Evolutionary conservation across 805 yeast genomes (phyloP).

Genomic region (Wickerhamomyces bisporus): DNA sequence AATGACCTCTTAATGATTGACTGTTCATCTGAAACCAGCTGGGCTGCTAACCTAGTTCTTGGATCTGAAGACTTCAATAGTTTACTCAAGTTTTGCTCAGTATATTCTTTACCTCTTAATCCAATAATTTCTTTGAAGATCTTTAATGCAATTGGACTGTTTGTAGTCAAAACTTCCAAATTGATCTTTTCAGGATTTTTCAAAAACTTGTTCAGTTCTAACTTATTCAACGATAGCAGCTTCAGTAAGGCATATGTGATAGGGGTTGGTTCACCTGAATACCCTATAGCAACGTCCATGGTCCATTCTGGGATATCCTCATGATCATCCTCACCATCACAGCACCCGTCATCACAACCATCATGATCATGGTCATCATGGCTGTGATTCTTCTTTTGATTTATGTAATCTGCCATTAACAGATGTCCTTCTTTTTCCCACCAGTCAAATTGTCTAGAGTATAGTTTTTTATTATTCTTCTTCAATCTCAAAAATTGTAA

Average conservation of each 20-base stretch:
- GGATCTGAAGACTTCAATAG: conserved; percentile 10
- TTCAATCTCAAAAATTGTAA: conserved; percentile 37
- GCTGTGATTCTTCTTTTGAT: conserved; percentile 7
- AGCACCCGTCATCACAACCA: conserved; percentile 18
- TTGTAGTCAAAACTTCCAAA: conserved; percentile 13
- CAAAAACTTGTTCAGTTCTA: conserved; percentile 24
- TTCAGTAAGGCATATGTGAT: conserved; percentile 40
- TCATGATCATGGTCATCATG: conserved; percentile 19
- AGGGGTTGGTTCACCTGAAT: conserved; percentile 39
- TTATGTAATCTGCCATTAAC: conserved; percentile 15
- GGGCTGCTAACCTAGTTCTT: conserved; percentile 15
- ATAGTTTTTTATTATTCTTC: conserved; percentile 27
- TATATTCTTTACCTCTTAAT: conserved; percentile 13
- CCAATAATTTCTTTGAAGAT: conserved; percentile 13
- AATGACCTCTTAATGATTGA: conserved; percentile 12
- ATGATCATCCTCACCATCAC: conserved; percentile 10
- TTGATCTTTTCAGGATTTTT: conserved; percentile 16
- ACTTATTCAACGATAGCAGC: conserved; percentile 27
- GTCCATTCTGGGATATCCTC: conserved; percentile 37
- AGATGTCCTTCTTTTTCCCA: conserved; percentile 43
- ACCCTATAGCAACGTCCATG: conserved; percentile 33
- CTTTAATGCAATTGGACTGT: conserved; percentile 16
- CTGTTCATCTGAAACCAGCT: conserved; percentile 14
- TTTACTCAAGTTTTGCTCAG: conserved; percentile 6
- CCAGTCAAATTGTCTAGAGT: conserved; percentile 41